A percentile compares a stretch with the other conserved stretches of the same genome.
Evolutionary conservation across 2,329 filamentous ascomycete genomes (phyloP).

Genomic region (Botrytis paeoniae): DNA sequence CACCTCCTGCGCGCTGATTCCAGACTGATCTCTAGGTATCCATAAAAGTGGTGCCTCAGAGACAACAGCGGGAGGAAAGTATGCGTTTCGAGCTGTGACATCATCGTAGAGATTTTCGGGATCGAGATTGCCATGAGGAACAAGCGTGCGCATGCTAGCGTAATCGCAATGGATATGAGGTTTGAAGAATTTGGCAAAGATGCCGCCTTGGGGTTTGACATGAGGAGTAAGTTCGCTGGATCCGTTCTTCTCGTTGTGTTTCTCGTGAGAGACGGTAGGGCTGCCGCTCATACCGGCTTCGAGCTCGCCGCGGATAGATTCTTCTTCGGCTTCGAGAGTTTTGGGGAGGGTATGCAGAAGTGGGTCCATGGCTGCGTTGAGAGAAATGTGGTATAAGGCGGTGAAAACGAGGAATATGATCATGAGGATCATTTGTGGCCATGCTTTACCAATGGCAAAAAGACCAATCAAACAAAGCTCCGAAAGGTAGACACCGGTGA

Average conservation of each 20-base stretch:
- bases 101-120: slow-evolving; percentile 57
- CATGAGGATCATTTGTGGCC: slow-evolving; percentile 73
- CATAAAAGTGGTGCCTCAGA: slow-evolving; percentile 68
- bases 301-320: slow-evolving; percentile 37
- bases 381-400: slow-evolving; percentile 68
- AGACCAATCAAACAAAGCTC: slow-evolving; percentile 82
- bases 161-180: slow-evolving; percentile 78
- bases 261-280: slow-evolving; percentile 27
- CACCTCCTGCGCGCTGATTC: slow-evolving; percentile 75
- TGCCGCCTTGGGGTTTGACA: slow-evolving; percentile 49
- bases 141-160: slow-evolving; percentile 62
- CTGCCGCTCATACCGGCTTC: slow-evolving; percentile 24
- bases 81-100: slow-evolving; percentile 64
- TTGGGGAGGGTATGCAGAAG: slow-evolving; percentile 77
- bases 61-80: slow-evolving; percentile 68
- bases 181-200: slow-evolving; percentile 68
- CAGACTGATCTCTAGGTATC: slow-evolving; percentile 74
- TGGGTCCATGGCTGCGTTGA: slow-evolving; percentile 71
- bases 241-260: slow-evolving; percentile 24
- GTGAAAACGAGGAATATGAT: slow-evolving; percentile 73
- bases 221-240: slow-evolving; percentile 33
- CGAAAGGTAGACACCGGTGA: slow-evolving; percentile 78
- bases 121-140: slow-evolving; percentile 52
- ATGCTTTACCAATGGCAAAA: slow-evolving; percentile 66
- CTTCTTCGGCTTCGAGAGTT: slow-evolving; percentile 60